phyloP scores from a whole-genome alignment of 441 rosid species.

The Erodium texanum region DNA sequence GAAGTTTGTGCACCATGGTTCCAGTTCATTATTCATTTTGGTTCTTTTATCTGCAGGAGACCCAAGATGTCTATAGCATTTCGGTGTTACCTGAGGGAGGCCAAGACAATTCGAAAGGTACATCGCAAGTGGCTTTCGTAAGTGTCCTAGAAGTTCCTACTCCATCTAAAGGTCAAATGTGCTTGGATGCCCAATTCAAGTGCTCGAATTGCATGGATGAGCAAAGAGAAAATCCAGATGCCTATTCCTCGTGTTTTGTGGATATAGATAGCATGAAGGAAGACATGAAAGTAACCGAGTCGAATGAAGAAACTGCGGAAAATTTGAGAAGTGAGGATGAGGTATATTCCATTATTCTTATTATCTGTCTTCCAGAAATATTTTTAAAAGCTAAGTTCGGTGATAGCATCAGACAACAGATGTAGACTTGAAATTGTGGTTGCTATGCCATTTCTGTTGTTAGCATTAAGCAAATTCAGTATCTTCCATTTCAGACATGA shows the following conservation, averaged over 20 bases:
- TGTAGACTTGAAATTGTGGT: too few relatives aligned
- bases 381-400: too few relatives aligned
- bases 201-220: slow-evolving; percentile 50
- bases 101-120: slow-evolving; percentile 28
- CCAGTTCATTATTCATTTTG: not conserved
- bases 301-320: slow-evolving; percentile 28
- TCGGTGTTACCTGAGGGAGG: slow-evolving; percentile 62
- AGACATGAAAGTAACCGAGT: slow-evolving; percentile 31
- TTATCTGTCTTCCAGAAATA: too few relatives aligned
- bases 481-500: slow-evolving; percentile 11
- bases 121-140: slow-evolving; percentile 46
- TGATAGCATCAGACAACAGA: too few relatives aligned
- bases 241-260: slow-evolving; percentile 50
- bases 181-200: too few relatives aligned
- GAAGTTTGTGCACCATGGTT: not conserved
- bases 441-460: slow-evolving; percentile 7
- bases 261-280: slow-evolving; percentile 59
- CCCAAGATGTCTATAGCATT: slow-evolving; percentile 52
- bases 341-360: slow-evolving; percentile 27
- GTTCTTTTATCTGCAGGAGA: slow-evolving; percentile 33
- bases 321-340: slow-evolving; percentile 30
- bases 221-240: slow-evolving; percentile 44
- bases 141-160: slow-evolving; percentile 57
- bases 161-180: too few relatives aligned
- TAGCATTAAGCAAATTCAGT: slow-evolving; percentile 4